Conservation (phyloP, 768 basidiomycete genomes). For the Favolaschia claudopus region DNA sequence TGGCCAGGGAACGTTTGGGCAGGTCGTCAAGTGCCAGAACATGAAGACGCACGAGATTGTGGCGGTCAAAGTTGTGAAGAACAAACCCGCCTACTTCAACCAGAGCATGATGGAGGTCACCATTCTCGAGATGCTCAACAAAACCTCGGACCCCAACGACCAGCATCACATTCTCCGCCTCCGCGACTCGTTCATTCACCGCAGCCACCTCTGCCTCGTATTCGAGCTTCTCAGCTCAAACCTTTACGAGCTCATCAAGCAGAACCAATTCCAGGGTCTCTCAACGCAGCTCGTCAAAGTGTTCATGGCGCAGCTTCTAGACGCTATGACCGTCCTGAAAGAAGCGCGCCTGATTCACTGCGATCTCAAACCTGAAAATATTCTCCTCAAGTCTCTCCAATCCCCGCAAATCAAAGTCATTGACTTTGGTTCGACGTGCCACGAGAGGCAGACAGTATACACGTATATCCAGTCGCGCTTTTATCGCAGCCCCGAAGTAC, state of each 20-base stretch:
- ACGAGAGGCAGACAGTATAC: slow-evolving; percentile 99
- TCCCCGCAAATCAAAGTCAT: slow-evolving; percentile 99
- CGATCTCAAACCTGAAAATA: slow-evolving; percentile 99
- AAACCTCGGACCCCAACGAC: slow-evolving; percentile 90
- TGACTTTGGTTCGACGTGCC: slow-evolving; percentile 98
- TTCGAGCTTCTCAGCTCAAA: slow-evolving; percentile 98
- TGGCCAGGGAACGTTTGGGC: slow-evolving; percentile 98
- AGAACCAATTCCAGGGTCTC: slow-evolving; percentile 98
- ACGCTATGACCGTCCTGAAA: slow-evolving; percentile 91
- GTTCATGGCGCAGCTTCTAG: slow-evolving; percentile 94
- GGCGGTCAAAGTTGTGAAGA: slow-evolving; percentile 99
- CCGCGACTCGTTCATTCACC: slow-evolving; percentile 96
- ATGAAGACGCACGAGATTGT: slow-evolving; percentile 99
- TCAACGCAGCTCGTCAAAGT: slow-evolving; percentile 98
- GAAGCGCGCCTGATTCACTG: slow-evolving; percentile 97
- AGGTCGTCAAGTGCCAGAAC: slow-evolving; percentile 99
- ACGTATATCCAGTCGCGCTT: slow-evolving; percentile 99
- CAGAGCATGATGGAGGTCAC: slow-evolving; percentile 99
- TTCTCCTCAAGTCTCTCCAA: slow-evolving; percentile 96
- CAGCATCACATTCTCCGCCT: slow-evolving; percentile 96
- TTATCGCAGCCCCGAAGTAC: slow-evolving; percentile 97
- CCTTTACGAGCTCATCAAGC: slow-evolving; percentile 99
- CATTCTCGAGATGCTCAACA: slow-evolving; percentile 95
- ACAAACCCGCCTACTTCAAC: slow-evolving; percentile 99
- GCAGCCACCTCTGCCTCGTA: slow-evolving; percentile 95